Evolutionary conservation across 108 stramenopile genomes (phyloP).

Genomic region (Epithemia pelagica): DNA sequence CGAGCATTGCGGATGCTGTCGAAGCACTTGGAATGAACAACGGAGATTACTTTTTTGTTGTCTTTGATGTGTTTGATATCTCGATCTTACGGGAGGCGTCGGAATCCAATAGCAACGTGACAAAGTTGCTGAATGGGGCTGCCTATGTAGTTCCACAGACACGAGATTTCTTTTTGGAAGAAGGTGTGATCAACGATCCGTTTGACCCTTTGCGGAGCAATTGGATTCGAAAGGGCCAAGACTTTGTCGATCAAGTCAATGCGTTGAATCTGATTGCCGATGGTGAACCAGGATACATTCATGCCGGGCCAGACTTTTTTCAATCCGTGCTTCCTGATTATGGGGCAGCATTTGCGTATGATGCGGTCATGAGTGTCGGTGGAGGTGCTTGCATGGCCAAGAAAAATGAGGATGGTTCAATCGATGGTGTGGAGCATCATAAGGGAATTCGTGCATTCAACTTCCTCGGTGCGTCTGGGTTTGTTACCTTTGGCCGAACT

Average conservation of each 20-base stretch:
- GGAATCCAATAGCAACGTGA: background rate
- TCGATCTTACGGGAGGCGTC: background rate
- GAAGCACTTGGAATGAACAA: background rate
- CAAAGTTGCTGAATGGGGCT: background rate
- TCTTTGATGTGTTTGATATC: background rate
- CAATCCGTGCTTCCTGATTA: background rate
- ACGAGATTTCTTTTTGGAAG: background rate
- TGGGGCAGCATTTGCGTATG: background rate
- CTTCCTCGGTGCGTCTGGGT: background rate
- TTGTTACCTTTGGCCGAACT: background rate
- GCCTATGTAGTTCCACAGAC: background rate
- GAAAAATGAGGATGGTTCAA: background rate
- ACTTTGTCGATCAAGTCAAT: background rate
- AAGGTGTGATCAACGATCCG: background rate
- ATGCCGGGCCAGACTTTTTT: background rate
- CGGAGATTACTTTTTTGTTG: background rate
- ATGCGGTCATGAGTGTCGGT: slow-evolving; percentile 9
- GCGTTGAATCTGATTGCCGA: background rate
- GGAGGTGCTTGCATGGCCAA: slow-evolving; percentile 1
- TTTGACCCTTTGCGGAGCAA: background rate
- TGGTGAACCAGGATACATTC: background rate
- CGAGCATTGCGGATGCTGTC: background rate
- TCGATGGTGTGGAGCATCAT: background rate
- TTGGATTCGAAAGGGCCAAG: background rate
- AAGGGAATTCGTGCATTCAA: background rate